Evolutionary conservation across 2,329 filamentous ascomycete species (phyloP).

Genomic region (Pyrenophora graminea): DNA sequence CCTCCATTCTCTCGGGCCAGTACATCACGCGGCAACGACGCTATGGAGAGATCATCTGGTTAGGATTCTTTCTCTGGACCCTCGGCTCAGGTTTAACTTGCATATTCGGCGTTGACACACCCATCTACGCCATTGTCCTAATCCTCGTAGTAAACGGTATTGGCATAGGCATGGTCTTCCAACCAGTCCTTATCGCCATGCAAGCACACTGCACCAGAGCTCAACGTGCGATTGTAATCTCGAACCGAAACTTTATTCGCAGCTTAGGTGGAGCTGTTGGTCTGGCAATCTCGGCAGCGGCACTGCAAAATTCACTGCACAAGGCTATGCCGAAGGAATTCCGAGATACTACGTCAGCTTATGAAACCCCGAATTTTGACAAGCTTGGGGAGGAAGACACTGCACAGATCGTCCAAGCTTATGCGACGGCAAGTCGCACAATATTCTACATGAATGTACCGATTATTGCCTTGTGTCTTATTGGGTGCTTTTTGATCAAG

Average conservation of each 20-base stretch:
- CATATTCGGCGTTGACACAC: slow-evolving; percentile 52
- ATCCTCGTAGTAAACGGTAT: slow-evolving; percentile 55
- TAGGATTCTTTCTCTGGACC: slow-evolving; percentile 54
- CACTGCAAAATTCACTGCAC: slow-evolving; percentile 23
- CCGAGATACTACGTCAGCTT: slow-evolving; percentile 12
- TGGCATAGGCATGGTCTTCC: slow-evolving; percentile 57
- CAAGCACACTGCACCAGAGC: slow-evolving; percentile 57
- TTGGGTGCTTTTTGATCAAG: slow-evolving; percentile 57
- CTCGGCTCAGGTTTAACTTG: slow-evolving; percentile 59
- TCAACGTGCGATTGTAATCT: slow-evolving; percentile 65
- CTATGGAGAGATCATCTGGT: slow-evolving; percentile 54
- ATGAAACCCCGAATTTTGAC: slow-evolving; percentile 18
- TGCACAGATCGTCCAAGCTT: slow-evolving; percentile 54
- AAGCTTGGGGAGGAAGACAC: slow-evolving; percentile 8
- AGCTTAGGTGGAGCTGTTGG: slow-evolving; percentile 63
- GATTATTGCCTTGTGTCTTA: slow-evolving; percentile 56
- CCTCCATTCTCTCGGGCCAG: slow-evolving; percentile 57
- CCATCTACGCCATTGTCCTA: slow-evolving; percentile 54
- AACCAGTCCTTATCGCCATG: slow-evolving; percentile 48
- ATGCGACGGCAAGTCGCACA: slow-evolving; percentile 58
- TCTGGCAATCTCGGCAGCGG: slow-evolving; percentile 52
- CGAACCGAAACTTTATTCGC: slow-evolving; percentile 66
- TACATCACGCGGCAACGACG: slow-evolving; percentile 62
- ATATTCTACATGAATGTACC: slow-evolving; percentile 64
- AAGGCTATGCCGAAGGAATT: slow-evolving; percentile 20